Conservation (phyloP, 1,284 basidiomycete species). For the Cutaneotrichosporon sp. region DNA sequence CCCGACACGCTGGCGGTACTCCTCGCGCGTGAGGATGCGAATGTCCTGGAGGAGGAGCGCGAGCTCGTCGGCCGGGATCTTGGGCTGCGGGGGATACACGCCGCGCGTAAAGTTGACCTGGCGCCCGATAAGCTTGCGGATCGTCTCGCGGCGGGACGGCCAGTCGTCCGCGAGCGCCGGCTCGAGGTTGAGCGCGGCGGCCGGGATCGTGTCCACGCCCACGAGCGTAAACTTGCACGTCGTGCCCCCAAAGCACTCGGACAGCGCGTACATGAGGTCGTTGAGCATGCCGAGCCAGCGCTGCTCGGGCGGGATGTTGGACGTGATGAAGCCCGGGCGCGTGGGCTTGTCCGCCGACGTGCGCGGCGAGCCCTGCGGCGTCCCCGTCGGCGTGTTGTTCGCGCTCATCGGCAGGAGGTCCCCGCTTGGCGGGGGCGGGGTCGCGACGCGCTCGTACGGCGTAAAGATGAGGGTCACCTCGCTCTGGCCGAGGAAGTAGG, state of each 20-base stretch:
- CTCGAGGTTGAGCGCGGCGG: constrained; percentile 7
- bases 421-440: not conserved
- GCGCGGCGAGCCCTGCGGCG: not conserved
- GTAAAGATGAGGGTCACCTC: constrained; percentile 7
- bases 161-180: constrained; percentile 1
- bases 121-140: constrained; percentile 3
- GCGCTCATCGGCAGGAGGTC: not conserved
- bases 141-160: constrained; percentile 4
- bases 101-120: constrained; percentile 10
- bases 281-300: constrained; percentile 9
- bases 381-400: not conserved
- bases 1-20: constrained; percentile 2
- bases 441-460: constrained; percentile 3
- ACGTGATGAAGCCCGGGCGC: not conserved
- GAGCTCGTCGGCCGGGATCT: not conserved
- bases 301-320: not conserved
- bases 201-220: constrained; percentile 6
- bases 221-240: constrained; percentile 6
- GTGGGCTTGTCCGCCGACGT: not conserved
- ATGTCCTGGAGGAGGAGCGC: not conserved
- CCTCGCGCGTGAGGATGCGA: constrained; percentile 5
- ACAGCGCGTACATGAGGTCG: constrained; percentile 9
- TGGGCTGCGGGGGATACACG: constrained; percentile 10
- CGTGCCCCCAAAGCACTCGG: constrained; percentile 8
- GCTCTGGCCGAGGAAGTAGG: constrained; percentile 5